Evolutionary conservation across 1,284 basidiomycete species (phyloP), one percentile per base, ranked within the genome.

Genomic region (Austroboletus rostrupii): DNA sequence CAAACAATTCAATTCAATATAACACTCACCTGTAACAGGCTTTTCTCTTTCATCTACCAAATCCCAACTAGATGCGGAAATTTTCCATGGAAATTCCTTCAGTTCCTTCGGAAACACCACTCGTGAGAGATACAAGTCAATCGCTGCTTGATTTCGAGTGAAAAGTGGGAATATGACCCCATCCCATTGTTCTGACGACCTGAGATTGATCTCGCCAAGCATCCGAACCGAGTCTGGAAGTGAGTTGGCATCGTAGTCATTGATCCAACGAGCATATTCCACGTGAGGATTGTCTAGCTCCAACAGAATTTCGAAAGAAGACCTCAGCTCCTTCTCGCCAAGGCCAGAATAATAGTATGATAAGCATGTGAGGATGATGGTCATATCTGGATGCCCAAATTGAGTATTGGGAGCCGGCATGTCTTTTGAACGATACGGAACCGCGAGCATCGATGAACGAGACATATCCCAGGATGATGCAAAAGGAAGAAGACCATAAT

Each of bases 301-400:
- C 39, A 62, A 57, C 5, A 80, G 58, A 3, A 70, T 55, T 3
- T 69, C 53, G 40, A 80, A 76, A 47, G 65, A 69, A 5, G 52
- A 43, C 21, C 60, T 57, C 5, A 79, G 53, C 49, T 79, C 72
- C 1, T 59, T 46, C 7, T 62, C 49, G 0, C 60, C 64, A 26
- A 80, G 65, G 5, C 79, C 79, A 0, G 62, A 59, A 40, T 79
- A 77, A 43, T 80, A 79, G 49, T 79, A 79, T 2, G 68, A 70
- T 16, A 80, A 59, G 47, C 71, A 79, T 0, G 78, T 80, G 23
- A 80, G 63, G 9, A 66, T 43, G 43, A 80, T 61, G 0, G 71
- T 68, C 9, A 78, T 66, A 23, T 80, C 78, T 0, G 78, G 77
- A 56, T 80, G 78, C 1, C 76, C 77, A 49, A 80, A 80, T 44